A percentile compares a stretch with the other conserved stretches of the same genome.
phyloP scores from a whole-genome alignment of 306 rosid genomes.

The Lagenaria siceraria region DNA sequence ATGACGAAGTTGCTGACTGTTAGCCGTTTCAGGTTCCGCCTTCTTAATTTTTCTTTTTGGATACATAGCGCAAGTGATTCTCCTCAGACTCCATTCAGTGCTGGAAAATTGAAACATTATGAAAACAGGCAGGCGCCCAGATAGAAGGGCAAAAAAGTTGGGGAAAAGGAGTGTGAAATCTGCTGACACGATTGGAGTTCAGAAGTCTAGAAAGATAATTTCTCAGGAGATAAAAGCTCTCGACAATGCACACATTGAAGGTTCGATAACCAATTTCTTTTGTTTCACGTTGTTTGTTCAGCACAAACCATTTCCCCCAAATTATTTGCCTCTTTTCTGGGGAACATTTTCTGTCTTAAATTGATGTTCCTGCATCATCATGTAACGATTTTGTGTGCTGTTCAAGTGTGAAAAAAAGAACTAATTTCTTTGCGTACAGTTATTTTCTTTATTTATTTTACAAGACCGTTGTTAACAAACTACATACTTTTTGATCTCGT shows the following conservation, averaged over 20 bases:
- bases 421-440: not conserved
- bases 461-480: not conserved
- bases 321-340: not conserved
- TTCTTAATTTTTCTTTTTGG: not conserved
- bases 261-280: not conserved
- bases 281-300: not conserved
- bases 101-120: not conserved
- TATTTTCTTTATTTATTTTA: not conserved
- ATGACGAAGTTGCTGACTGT: not conserved
- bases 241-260: not conserved
- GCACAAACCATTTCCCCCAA: not conserved
- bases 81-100: not conserved
- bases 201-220: not conserved
- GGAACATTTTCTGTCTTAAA: not conserved
- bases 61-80: not conserved
- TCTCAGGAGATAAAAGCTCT: not conserved
- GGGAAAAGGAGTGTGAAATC: not conserved
- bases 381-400: not conserved
- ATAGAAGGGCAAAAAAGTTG: not conserved
- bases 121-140: not conserved
- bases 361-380: not conserved
- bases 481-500: conserved; percentile 14
- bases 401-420: not conserved
- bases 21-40: not conserved
- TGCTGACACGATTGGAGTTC: not conserved